Base-by-base conservation (phyloP, 495 filamentous ascomycete genomes). In the Lasiosphaeria ovina region DNA sequence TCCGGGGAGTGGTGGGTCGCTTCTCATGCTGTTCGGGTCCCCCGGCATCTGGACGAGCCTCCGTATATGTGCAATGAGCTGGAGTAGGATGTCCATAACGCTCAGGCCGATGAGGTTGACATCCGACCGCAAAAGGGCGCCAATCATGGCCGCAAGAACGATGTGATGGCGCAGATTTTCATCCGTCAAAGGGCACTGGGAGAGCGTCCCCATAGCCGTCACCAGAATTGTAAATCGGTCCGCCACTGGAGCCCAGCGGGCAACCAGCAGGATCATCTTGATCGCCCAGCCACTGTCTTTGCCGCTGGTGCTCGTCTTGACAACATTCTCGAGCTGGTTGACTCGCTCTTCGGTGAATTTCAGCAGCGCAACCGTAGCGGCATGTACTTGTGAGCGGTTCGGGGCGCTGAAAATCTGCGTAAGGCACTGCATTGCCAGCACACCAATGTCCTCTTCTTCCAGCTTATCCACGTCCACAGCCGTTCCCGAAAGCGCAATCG, bases 71-170 rank as follows among this genome's bases (percentile, higher is more conserved):
- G 87, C 85, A 56, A 96, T 81, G 6, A 97, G 79, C 17, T 90
- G 89, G 24, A 93, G 76, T 17, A 96, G 77, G 6, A 96, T 85
- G 69, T 97, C 93, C 82, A 96, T 97, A 31, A 96, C 88, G 66
- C 91, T 96, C 45, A 97, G 79, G 2, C 93, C 93, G 59, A 97
- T 96, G 72, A 97, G 83, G 70, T 96, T 97, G 65, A 96, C 86
- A 35, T 91, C 84, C 0, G 92, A 96, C 58, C 87, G 86, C 45
- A 97, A 75, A n/a, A 96, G 78, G 57, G 88, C 90, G 58, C 86
- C 85, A 48, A 95, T 82, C 65, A 95, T 83, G 52, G 84, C 87
- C 1, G 87, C 81, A 48, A 95, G 74, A 14, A 91, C 84, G 34
- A 89, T 80, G 69, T 93, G 86, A 44, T 87, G 84, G 16, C 82